These are phyloP conservation scores for Candida montana DNA, from an alignment of 805 yeast genomes.

Conservation along the genomic window DNA sequence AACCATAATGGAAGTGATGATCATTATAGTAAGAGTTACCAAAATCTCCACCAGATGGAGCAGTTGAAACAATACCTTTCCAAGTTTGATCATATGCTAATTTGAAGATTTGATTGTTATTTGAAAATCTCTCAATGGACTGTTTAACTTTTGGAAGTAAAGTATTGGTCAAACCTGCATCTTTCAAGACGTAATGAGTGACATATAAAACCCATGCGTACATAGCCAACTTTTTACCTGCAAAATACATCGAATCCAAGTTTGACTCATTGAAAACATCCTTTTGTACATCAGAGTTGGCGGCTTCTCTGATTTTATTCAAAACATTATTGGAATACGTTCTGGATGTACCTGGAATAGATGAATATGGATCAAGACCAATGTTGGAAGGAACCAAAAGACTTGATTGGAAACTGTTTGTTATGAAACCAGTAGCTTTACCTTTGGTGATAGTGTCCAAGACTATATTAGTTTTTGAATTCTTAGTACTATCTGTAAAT, in stretches of 20 bases:
- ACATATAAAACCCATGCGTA: slow-evolving; percentile 83
- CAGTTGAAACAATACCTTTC: slow-evolving; percentile 73
- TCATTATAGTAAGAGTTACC: slow-evolving; percentile 71
- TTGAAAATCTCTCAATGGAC: slow-evolving; percentile 65
- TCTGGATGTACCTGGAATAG: slow-evolving; percentile 25
- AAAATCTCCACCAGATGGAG: slow-evolving; percentile 56
- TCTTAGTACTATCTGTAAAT: slow-evolving; percentile 28
- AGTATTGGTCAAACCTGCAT: slow-evolving; percentile 43
- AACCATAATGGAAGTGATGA: slow-evolving; percentile 75
- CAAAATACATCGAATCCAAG: slow-evolving; percentile 79
- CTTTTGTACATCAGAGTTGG: slow-evolving; percentile 30
- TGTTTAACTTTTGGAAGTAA: slow-evolving; percentile 54
- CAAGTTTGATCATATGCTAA: slow-evolving; percentile 74
- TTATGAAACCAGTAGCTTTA: slow-evolving; percentile 38
- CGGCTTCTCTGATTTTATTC: slow-evolving; percentile 29
- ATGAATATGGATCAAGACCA: slow-evolving; percentile 40
- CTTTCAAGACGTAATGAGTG: slow-evolving; percentile 58
- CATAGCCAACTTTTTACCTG: slow-evolving; percentile 86
- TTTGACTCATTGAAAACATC: slow-evolving; percentile 44
- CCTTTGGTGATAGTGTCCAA: slow-evolving; percentile 50
- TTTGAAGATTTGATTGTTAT: slow-evolving; percentile 66
- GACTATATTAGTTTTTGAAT: slow-evolving; percentile 29
- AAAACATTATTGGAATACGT: slow-evolving; percentile 28
- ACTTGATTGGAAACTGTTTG: slow-evolving; percentile 34
- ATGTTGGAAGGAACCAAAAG: slow-evolving; percentile 40